These are phyloP conservation scores for Candida peoriensis DNA, from an alignment of 805 yeast genomes.

Conservation along the genomic window DNA sequence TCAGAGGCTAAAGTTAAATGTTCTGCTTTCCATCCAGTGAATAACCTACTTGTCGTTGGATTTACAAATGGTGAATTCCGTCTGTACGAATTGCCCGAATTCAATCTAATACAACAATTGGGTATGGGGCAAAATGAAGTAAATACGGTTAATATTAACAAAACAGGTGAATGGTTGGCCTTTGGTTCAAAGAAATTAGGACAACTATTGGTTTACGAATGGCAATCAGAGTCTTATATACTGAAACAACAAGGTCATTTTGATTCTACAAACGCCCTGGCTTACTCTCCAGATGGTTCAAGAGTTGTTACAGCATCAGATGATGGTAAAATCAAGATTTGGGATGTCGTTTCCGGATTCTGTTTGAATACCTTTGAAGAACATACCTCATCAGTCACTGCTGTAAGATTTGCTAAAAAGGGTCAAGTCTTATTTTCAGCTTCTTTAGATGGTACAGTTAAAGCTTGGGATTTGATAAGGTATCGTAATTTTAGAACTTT, in stretches of 20 bases:
- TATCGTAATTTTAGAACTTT: slow-evolving; percentile 93
- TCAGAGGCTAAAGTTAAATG: slow-evolving; percentile 69
- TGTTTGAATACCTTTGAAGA: slow-evolving; percentile 89
- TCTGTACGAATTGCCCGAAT: slow-evolving; percentile 79
- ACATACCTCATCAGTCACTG: slow-evolving; percentile 85
- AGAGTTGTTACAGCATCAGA: slow-evolving; percentile 90
- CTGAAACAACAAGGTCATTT: slow-evolving; percentile 97
- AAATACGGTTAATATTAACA: slow-evolving; percentile 73
- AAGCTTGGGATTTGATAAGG: slow-evolving; percentile 95
- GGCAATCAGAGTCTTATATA: slow-evolving; percentile 97
- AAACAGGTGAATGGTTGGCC: slow-evolving; percentile 94
- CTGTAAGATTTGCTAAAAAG: slow-evolving; percentile 76
- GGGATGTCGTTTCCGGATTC: slow-evolving; percentile 93
- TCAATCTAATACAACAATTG: slow-evolving; percentile 75
- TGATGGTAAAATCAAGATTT: slow-evolving; percentile 93
- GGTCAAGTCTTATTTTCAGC: slow-evolving; percentile 91
- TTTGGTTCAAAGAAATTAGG: slow-evolving; percentile 89
- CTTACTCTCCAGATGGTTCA: slow-evolving; percentile 94
- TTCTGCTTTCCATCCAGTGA: slow-evolving; percentile 72
- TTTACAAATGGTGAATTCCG: slow-evolving; percentile 88
- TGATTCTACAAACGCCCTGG: slow-evolving; percentile 77
- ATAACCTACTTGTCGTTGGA: slow-evolving; percentile 80
- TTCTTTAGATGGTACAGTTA: slow-evolving; percentile 91
- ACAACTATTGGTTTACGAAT: slow-evolving; percentile 94
- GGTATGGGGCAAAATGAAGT: slow-evolving; percentile 90